phyloP scores from a whole-genome alignment of 441 rosid genomes.

The Erysimum pusillum region DNA sequence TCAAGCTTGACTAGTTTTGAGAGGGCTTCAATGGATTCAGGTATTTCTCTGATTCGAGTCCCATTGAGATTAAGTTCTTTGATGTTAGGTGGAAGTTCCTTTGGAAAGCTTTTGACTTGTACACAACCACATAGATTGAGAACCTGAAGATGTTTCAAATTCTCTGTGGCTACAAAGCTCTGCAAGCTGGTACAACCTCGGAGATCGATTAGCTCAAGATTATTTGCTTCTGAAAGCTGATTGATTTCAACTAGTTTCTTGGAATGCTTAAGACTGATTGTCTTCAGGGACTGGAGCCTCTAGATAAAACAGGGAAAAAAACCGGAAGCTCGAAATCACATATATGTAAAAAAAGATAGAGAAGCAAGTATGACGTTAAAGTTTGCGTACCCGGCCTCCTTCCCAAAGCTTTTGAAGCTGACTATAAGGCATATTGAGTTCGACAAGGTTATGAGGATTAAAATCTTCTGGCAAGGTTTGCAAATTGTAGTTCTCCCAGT shows the following conservation, averaged over 20 bases:
- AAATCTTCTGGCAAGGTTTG: conserved; percentile 28
- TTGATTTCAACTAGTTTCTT: too few species aligned
- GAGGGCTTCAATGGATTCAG: not conserved
- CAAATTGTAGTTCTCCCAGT: conserved; percentile 38
- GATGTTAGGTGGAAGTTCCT: conserved; percentile 12
- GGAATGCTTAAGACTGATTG: too few species aligned
- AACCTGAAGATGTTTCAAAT: conserved; percentile 4
- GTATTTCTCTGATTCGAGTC: not conserved
- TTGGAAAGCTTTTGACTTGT: conserved; percentile 6
- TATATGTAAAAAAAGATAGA: too few species aligned
- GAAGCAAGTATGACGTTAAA: too few species aligned
- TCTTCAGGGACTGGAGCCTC: too few species aligned
- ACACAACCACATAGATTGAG: conserved; percentile 28
- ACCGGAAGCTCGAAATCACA: too few species aligned
- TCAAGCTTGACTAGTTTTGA: conserved; percentile 26
- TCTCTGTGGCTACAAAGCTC: not conserved
- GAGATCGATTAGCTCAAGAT: not conserved
- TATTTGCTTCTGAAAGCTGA: too few species aligned
- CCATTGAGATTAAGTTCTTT: conserved; percentile 26
- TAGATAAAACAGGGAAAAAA: too few species aligned
- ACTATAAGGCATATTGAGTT: conserved; percentile 39
- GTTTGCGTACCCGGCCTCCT: not conserved
- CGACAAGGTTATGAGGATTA: conserved; percentile 20
- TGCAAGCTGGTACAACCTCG: too few species aligned
- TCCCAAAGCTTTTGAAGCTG: conserved; percentile 32